Evolutionary conservation across 176 grass and related monocot species (phyloP), one percentile per base, ranked within the genome.

Genomic region (Secale cereale): DNA sequence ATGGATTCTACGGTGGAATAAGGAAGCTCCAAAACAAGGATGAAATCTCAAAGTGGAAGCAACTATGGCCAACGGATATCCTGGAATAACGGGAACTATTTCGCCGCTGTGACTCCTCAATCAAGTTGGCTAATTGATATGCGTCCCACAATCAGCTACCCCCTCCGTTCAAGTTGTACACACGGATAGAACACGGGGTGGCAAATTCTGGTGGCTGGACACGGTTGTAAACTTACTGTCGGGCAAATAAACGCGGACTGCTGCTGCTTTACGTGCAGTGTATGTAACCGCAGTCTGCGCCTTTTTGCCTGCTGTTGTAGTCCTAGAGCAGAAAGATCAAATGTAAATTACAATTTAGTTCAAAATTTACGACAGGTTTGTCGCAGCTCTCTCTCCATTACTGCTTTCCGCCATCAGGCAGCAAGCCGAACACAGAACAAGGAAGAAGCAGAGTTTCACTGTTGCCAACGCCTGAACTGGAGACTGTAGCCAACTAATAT

Each of bases 1-100:
- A 96, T 2, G 97, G 97, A 25, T 98, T 98, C 57, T 98, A 98
- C 8, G 97, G 97, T 32, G 97, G 97, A 10, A 81, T 98, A 79
- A 77, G 97, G 83, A 98, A 89, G 82, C 88, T 98, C 28, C 79
- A 59, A 13, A 52, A 76, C 86, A 87, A 98, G 85, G 83, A 94
- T 62, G 93, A 94, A 65, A 94, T 94, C 40, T 88, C 90, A 6
- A 94, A 91, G 70, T 98, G 97, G 97, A 88, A 82, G 59, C 87
- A 91, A 76, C 86, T 94, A 27, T 96, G 93, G 93, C 97, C 97
- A 67, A 81, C 88, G 74, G 93, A 98, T 87, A 87, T 91, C 40
- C 69, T 95, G 78, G 97, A 96, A 74, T 98, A 84, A 74, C 27
- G 25, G 10, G 41, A 41, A 41, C 46, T 70, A 39, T 67, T 62